Conservation (phyloP, 805 yeast genomes). For the Yamadazyma sp. region DNA sequence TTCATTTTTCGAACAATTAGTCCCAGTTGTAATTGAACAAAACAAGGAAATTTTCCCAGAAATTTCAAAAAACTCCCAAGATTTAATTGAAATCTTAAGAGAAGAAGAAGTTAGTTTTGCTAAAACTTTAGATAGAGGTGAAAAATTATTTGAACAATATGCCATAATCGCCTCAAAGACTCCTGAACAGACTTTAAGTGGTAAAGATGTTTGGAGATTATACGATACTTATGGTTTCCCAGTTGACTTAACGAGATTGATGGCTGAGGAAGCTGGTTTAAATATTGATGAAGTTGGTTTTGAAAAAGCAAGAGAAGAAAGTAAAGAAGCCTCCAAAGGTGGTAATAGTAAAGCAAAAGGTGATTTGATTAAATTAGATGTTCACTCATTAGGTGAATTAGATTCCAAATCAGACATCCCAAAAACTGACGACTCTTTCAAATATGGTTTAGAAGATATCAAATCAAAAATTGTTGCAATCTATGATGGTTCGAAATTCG, state of each 20-base stretch:
- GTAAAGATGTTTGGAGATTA: slow-evolving; percentile 96
- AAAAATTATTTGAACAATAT: slow-evolving; percentile 90
- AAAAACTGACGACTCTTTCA: slow-evolving; percentile 79
- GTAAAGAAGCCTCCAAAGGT: slow-evolving; percentile 94
- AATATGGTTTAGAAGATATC: slow-evolving; percentile 71
- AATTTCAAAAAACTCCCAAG: slow-evolving; percentile 63
- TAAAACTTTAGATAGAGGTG: slow-evolving; percentile 96
- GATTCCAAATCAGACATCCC: slow-evolving; percentile 57
- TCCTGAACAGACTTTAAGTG: slow-evolving; percentile 73
- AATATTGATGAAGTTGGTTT: slow-evolving; percentile 90
- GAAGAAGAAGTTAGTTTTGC: slow-evolving; percentile 97
- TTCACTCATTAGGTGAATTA: slow-evolving; percentile 78
- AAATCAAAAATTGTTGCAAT: slow-evolving; percentile 70
- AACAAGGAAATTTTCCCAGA: slow-evolving; percentile 91
- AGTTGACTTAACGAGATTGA: slow-evolving; percentile 92
- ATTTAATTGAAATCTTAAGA: slow-evolving; percentile 83
- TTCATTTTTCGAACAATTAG: slow-evolving; percentile 83
- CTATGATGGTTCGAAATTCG: slow-evolving; percentile 63
- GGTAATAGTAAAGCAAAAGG: slow-evolving; percentile 60
- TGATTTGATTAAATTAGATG: slow-evolving; percentile 76
- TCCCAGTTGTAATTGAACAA: slow-evolving; percentile 90
- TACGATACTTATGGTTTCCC: slow-evolving; percentile 99
- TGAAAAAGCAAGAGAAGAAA: slow-evolving; percentile 83
- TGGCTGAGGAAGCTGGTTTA: slow-evolving; percentile 98
- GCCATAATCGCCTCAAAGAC: slow-evolving; percentile 78